Evolutionary conservation across 2,329 filamentous ascomycete genomes (phyloP).

Genomic region (Uncinocarpus reesii): DNA sequence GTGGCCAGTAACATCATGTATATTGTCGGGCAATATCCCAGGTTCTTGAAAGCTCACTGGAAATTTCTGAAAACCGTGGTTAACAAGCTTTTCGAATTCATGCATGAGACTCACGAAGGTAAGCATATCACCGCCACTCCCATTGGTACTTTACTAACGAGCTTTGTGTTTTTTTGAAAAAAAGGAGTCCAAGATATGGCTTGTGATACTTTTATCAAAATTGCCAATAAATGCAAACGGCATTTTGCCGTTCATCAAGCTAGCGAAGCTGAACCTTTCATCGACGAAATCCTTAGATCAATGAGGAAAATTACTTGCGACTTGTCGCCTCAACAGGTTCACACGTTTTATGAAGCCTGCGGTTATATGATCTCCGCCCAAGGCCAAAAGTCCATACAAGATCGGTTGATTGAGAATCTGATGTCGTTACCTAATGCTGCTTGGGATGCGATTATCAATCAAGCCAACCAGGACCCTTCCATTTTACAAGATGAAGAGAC

Average conservation of each 20-base stretch:
- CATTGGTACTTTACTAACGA: background rate
- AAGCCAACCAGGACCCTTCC: constrained; percentile 72
- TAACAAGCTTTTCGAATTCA: constrained; percentile 99
- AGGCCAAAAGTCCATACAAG: constrained; percentile 87
- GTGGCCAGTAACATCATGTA: constrained; percentile 99
- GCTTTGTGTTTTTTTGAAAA: constrained; percentile 26
- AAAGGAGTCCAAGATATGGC: constrained; percentile 96
- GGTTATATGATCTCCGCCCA: constrained; percentile 99
- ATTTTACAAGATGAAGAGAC: constrained; percentile 87
- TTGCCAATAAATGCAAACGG: constrained; percentile 92
- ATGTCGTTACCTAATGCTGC: constrained; percentile 90
- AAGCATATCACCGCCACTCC: background rate
- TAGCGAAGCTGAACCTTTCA: constrained; percentile 89
- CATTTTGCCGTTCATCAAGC: constrained; percentile 96
- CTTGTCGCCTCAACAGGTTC: constrained; percentile 89
- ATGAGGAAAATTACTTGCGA: constrained; percentile 94
- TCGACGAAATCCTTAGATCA: constrained; percentile 94
- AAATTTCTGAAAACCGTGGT: constrained; percentile 99
- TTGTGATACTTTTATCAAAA: constrained; percentile 99
- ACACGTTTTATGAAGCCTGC: constrained; percentile 98
- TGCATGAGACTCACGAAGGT: constrained; percentile 99
- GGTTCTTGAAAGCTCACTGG: constrained; percentile 98
- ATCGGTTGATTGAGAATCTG: constrained; percentile 77
- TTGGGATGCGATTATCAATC: constrained; percentile 89
- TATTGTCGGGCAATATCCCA: constrained; percentile 96